These are phyloP conservation scores for Dipteronia sinensis DNA, from an alignment of 345 rosid genomes.

Conservation along the genomic window DNA sequence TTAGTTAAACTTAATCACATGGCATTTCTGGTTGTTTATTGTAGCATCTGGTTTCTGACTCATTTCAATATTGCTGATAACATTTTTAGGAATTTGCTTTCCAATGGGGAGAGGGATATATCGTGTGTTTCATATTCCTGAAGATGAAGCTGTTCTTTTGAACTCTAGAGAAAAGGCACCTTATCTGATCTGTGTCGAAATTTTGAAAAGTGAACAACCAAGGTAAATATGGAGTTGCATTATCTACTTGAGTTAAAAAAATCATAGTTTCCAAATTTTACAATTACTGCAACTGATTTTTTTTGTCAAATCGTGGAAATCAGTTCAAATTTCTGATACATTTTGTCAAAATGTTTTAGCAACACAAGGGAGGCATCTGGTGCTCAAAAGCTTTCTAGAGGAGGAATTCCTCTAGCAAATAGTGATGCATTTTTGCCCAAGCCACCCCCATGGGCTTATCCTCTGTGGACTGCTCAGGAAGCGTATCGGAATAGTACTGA, in stretches of 20 bases:
- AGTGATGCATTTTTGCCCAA: constrained; percentile 93
- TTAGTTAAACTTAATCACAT: constrained; percentile 2
- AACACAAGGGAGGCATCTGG: constrained; percentile 69
- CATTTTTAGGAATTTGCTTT: constrained; percentile 83
- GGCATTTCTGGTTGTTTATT: background rate
- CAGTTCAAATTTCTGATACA: constrained; percentile 24
- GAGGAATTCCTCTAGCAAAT: constrained; percentile 97
- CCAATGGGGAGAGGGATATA: constrained; percentile 97
- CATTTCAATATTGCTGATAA: constrained; percentile 24
- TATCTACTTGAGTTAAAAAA: background rate
- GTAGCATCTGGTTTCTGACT: constrained; percentile 10
- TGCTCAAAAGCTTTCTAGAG: constrained; percentile 87
- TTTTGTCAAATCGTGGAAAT: background rate
- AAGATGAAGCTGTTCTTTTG: constrained; percentile 95
- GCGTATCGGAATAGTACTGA: constrained; percentile 95
- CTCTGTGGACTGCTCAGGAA: constrained; percentile 96
- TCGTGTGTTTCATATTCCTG: constrained; percentile 96
- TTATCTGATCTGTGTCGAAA: constrained; percentile 85
- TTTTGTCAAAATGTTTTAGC: constrained; percentile 40
- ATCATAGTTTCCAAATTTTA: background rate
- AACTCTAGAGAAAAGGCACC: constrained; percentile 99
- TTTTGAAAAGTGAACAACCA: constrained; percentile 79
- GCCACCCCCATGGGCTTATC: constrained; percentile 99
- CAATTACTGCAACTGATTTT: background rate
- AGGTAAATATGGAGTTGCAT: constrained; percentile 47